Conservation (phyloP, 192 early-diverging fungal species). For the Coemansia sp. region DNA sequence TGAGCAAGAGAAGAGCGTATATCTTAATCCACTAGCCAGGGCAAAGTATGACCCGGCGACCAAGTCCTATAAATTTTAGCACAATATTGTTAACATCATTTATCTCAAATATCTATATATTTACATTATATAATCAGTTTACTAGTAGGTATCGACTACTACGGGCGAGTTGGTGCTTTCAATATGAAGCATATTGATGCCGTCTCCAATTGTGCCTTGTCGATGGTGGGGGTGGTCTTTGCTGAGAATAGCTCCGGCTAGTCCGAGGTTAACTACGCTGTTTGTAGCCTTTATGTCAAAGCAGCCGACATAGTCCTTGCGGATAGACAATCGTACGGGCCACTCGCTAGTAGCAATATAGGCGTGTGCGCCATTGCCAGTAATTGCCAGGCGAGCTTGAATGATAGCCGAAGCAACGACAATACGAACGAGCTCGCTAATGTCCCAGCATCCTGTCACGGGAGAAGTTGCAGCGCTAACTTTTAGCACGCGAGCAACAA, state of each 20-base stretch:
- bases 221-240: constrained; percentile 10
- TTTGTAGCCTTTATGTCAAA: constrained; percentile 30
- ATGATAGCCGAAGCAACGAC: constrained; percentile 22
- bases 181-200: constrained; percentile 15
- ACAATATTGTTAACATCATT: constrained; percentile 40
- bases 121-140: background rate
- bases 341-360: constrained; percentile 17
- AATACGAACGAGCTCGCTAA: constrained; percentile 15
- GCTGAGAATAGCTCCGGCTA: constrained; percentile 10
- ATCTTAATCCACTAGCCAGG: constrained; percentile 86
- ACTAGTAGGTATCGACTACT: constrained; percentile 9
- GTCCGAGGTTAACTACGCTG: constrained; percentile 24
- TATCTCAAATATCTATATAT: constrained; percentile 65
- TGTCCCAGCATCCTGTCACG: constrained; percentile 25
- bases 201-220: constrained; percentile 25
- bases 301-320: constrained; percentile 18
- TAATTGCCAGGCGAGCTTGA: constrained; percentile 9
- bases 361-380: constrained; percentile 6
- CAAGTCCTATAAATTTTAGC: constrained; percentile 43
- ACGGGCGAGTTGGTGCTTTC: constrained; percentile 28
- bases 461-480: constrained; percentile 14
- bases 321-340: constrained; percentile 27
- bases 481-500: constrained; percentile 13
- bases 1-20: constrained; percentile 77
- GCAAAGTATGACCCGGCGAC: constrained; percentile 79